A percentile compares a stretch with the other conserved stretches of the same genome.
phyloP scores from a whole-genome alignment of 140 eudicot species.

The Ambrosia hybrid region DNA sequence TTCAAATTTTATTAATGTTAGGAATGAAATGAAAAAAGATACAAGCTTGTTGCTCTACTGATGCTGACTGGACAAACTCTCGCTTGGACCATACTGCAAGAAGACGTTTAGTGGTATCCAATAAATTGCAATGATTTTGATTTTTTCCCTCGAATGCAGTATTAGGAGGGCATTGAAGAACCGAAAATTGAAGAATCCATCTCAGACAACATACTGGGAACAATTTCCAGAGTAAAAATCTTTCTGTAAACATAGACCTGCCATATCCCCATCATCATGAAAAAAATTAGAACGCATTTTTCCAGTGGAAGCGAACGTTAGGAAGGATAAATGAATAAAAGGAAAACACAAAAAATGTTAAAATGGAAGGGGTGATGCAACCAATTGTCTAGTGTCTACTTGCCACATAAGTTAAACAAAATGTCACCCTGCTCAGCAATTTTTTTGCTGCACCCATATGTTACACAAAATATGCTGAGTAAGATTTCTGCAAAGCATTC shows the following conservation, averaged over 20 bases:
- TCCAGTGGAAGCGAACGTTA: not conserved
- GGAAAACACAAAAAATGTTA: not conserved
- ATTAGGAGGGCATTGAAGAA: slow-evolving; percentile 72
- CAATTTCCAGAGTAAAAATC: slow-evolving; percentile 85
- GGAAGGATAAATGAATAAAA: slow-evolving; percentile 3
- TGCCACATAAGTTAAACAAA: not conserved
- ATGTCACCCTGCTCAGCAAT: not conserved
- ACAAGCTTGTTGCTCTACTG: slow-evolving; percentile 91
- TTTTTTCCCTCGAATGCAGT: slow-evolving; percentile 30
- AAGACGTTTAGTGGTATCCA: slow-evolving; percentile 69
- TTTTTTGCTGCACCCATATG: not conserved
- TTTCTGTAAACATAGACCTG: slow-evolving; percentile 78
- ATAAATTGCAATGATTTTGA: slow-evolving; percentile 36
- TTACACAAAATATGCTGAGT: not conserved
- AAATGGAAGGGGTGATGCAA: not conserved
- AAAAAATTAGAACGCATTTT: not conserved
- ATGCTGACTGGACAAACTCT: slow-evolving; percentile 90
- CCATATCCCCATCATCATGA: slow-evolving; percentile 6
- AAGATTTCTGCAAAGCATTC: not conserved
- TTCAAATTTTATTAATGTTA: not conserved
- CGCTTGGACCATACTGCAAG: slow-evolving; percentile 72
- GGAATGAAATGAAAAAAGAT: slow-evolving; percentile 41
- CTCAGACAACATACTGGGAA: slow-evolving; percentile 83
- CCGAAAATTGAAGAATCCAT: slow-evolving; percentile 93
- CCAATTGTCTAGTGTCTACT: too few species aligned